phyloP scores from a whole-genome alignment of 1,139 yeast genomes.

The Taphrina flavorubra region DNA sequence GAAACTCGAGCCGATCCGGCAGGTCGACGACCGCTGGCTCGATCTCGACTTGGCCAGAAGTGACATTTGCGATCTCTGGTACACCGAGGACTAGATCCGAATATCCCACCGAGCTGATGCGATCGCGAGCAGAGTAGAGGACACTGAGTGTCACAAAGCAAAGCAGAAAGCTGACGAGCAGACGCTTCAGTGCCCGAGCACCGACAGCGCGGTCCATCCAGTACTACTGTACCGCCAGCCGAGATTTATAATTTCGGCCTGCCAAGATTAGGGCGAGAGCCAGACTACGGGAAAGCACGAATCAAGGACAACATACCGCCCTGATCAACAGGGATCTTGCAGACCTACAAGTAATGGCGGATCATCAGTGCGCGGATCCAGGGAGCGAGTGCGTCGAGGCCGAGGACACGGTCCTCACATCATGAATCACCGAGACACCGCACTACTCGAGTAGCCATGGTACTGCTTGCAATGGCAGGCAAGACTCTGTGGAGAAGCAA shows the following conservation, averaged over 20 bases:
- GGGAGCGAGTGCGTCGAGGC: too few species aligned
- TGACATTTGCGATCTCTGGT: neutral
- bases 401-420: too few species aligned
- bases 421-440: too few species aligned
- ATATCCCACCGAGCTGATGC: slow-evolving; percentile 9
- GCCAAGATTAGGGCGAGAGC: neutral
- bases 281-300: neutral
- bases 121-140: slow-evolving; percentile 9
- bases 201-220: slow-evolving; percentile 13
- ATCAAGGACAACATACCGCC: too few species aligned
- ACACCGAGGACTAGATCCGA: neutral
- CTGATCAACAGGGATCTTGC: too few species aligned
- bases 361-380: too few species aligned
- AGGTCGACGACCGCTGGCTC: neutral
- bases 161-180: slow-evolving; percentile 4
- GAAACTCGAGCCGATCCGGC: slow-evolving; percentile 5
- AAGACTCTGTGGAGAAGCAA: too few species aligned
- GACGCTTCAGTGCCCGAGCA: slow-evolving; percentile 9
- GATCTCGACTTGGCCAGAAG: neutral
- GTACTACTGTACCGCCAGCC: too few species aligned
- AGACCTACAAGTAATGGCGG: too few species aligned
- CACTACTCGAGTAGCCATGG: too few species aligned
- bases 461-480: too few species aligned
- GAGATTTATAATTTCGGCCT: too few species aligned
- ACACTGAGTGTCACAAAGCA: slow-evolving; percentile 6